Base-by-base conservation (phyloP, 2,329 filamentous ascomycete species). In the Penicillium hesseltinei region DNA sequence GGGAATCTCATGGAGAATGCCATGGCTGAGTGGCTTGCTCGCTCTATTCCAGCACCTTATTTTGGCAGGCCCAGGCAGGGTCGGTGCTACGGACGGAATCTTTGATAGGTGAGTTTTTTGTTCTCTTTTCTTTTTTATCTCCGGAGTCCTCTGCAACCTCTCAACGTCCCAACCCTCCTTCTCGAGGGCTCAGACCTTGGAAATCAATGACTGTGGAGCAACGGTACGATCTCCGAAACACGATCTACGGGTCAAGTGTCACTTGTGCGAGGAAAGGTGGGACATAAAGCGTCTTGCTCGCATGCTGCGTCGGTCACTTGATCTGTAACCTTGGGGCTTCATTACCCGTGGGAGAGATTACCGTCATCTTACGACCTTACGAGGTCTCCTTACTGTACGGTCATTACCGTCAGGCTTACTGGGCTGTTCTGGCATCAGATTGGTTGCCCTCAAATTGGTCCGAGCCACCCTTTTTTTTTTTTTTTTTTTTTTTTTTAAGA, bases 41-140 rank as follows among this genome's bases (percentile, higher is more conserved):
- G 89, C 89, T 56, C 83, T 96, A 75, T 73, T 88, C 65, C 91
- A 94, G 76, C 88, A 89, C 81, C 81, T 86, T 65, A 82, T 87
- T 68, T 77, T 93, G 69, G 80, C 81, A 68, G 91, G 92, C 25
- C 90, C 90, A 63, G 90, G 91, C 68, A 84, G 78, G 76, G 75
- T 96, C 63, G 91, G 89, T 71, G 82, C 84, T 68, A 84, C 88
- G 29, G 84, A 95, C 74, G 88, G 91, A 62, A 82, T 87, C 73
- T 79, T 97, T 76, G 93, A 97, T 80, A 95, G 91, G 93, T 97
- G 86, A 88, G 91, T 66, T 66, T 66, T 66, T 62, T 66, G 66
- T 70, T 49, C 39, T 58, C 56, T 6, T 27, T n/a, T 63, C 56
- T 61, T 59, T 63, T 57, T 61, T 29, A 5, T 47, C 9, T 44